Percentiles rank a stretch among this genome's conserved stretches.
These are phyloP conservation scores for Arthrobotrys conoides DNA, from an alignment of 2,329 filamentous ascomycete species.

Conservation along the genomic window DNA sequence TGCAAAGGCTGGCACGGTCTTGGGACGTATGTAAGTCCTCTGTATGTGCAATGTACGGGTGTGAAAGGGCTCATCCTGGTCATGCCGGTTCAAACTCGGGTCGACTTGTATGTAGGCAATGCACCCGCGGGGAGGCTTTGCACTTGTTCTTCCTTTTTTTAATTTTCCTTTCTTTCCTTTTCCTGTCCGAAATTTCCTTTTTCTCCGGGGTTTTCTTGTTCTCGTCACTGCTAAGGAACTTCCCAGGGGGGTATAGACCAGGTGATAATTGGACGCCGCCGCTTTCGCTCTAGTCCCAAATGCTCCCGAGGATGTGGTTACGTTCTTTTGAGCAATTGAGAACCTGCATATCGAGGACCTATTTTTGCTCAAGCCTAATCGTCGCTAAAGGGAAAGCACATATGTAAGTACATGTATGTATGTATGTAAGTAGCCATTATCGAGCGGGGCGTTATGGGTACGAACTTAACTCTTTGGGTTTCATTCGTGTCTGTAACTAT, in stretches of 20 bases:
- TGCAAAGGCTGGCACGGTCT: constrained; percentile 30
- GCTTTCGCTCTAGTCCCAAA: constrained; percentile 26
- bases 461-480: constrained; percentile 33
- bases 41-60: too few species aligned
- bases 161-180: background rate
- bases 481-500: constrained; percentile 20
- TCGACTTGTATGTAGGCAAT: constrained; percentile 55
- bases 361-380: constrained; percentile 52
- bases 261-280: constrained; percentile 56
- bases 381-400: constrained; percentile 50
- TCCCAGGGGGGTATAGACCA: constrained; percentile 37
- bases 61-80: constrained; percentile 10
- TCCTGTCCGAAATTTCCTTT: background rate
- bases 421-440: too few species aligned
- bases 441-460: constrained; percentile 52
- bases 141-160: background rate
- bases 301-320: constrained; percentile 52
- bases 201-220: background rate
- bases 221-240: background rate
- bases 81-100: constrained; percentile 46
- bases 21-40: too few species aligned
- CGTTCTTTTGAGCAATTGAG: constrained; percentile 26
- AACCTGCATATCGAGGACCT: constrained; percentile 49
- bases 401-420: too few species aligned
- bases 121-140: constrained; percentile 57